Percentiles rank a stretch among this genome's conserved stretches.
phyloP scores from a whole-genome alignment of 148 eudicot genomes.

The Vaccinium vitisidaea region DNA sequence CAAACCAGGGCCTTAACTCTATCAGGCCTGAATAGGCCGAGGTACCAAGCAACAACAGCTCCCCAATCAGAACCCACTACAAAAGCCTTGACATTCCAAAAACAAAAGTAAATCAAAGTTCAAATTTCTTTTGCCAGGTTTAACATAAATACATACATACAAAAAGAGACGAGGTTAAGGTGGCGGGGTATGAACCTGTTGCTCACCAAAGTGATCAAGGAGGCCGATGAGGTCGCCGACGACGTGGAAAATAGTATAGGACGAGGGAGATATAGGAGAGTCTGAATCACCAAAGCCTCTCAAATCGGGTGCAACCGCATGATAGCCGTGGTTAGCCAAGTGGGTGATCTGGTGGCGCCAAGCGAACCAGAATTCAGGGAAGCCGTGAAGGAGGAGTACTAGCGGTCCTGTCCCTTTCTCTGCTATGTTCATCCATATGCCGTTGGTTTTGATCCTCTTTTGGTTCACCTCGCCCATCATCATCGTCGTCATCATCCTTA shows the following conservation, averaged over 20 bases:
- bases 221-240: conserved; percentile 52
- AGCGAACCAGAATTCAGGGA: conserved; percentile 58
- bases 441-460: conserved; percentile 39
- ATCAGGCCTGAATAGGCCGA: conserved; percentile 51
- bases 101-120: background rate
- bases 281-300: conserved; percentile 58
- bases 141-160: background rate
- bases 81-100: conserved; percentile 31
- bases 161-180: background rate
- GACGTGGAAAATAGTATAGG: conserved; percentile 48
- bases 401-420: conserved; percentile 53
- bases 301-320: conserved; percentile 53
- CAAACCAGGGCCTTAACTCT: conserved; percentile 44
- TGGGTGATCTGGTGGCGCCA: conserved; percentile 61
- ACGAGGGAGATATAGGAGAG: conserved; percentile 40
- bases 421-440: conserved; percentile 52
- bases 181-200: conserved; percentile 27
- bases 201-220: conserved; percentile 40
- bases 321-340: conserved; percentile 44
- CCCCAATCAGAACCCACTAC: conserved; percentile 64
- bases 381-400: conserved; percentile 54
- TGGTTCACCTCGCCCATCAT: conserved; percentile 26
- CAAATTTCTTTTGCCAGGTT: background rate
- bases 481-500: conserved; percentile 14
- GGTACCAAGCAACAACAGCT: conserved; percentile 50